Evolutionary conservation across 805 yeast genomes (phyloP).

Genomic region (Zygoascus biomembranicola): DNA sequence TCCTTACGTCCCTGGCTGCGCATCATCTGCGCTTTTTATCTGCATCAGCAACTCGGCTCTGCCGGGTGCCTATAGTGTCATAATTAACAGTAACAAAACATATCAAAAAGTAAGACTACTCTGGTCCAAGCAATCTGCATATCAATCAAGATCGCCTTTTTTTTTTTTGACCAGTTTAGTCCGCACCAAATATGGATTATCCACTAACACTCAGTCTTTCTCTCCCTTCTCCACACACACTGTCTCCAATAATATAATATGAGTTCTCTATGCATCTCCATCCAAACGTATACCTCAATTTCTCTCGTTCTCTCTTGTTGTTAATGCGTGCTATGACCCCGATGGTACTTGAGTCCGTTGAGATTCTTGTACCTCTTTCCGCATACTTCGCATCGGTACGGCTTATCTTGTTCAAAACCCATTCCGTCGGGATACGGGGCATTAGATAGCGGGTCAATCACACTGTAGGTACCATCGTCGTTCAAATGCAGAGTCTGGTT

Average conservation of each 20-base stretch:
- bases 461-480: slow-evolving; percentile 86
- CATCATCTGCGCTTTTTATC: no score
- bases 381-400: slow-evolving; percentile 96
- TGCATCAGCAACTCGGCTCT: no score
- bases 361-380: slow-evolving; percentile 94
- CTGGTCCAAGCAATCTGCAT: no score
- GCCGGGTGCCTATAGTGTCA: no score
- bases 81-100: no score
- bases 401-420: slow-evolving; percentile 95
- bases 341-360: slow-evolving; percentile 92
- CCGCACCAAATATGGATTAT: background rate
- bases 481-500: slow-evolving; percentile 86
- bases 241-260: background rate
- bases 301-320: background rate
- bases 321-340: slow-evolving; percentile 96
- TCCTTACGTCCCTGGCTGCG: no score
- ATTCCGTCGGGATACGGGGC: slow-evolving; percentile 89
- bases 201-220: background rate
- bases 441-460: slow-evolving; percentile 75
- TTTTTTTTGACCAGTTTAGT: no score
- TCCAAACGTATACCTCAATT: background rate
- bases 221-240: background rate
- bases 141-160: no score
- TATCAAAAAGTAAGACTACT: no score
- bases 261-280: background rate